These are phyloP conservation scores for Paraleonurus japonicus DNA, from an alignment of 257 asterid genomes.

Conservation along the genomic window DNA sequence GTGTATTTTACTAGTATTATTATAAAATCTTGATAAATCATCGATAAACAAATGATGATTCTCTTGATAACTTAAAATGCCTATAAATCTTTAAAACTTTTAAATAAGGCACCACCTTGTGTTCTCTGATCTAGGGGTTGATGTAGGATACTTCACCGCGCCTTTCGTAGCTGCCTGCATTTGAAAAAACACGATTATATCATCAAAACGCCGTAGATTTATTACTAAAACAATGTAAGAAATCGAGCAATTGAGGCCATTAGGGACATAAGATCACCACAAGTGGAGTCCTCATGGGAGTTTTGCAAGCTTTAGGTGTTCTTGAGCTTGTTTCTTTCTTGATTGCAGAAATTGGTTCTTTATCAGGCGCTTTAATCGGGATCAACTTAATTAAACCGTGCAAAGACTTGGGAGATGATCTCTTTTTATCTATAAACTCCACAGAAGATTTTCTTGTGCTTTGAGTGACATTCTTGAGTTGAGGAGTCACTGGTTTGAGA, in stretches of 20 bases:
- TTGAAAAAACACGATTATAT: not conserved
- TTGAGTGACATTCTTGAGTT: constrained; percentile 36
- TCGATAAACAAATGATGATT: not conserved
- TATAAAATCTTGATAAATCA: not conserved
- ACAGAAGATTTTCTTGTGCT: constrained; percentile 34
- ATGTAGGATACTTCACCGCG: constrained; percentile 37
- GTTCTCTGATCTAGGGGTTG: constrained; percentile 56
- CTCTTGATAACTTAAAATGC: not conserved
- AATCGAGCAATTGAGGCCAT: not conserved
- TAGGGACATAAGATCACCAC: constrained; percentile 28
- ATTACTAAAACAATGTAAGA: not conserved
- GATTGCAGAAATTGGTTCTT: constrained; percentile 31
- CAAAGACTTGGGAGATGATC: constrained; percentile 52
- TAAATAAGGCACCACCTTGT: constrained; percentile 45
- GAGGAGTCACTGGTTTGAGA: constrained; percentile 45
- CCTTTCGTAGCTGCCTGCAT: constrained; percentile 46
- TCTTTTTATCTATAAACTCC: constrained; percentile 31
- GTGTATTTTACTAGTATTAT: constrained; percentile 27
- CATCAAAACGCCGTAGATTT: not conserved
- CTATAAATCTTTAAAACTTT: not conserved
- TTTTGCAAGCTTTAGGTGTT: constrained; percentile 28
- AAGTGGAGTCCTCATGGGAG: constrained; percentile 64
- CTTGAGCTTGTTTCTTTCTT: constrained; percentile 27
- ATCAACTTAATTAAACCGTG: constrained; percentile 39
- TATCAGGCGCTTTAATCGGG: constrained; percentile 47